Conservation (phyloP, 768 basidiomycete species). For the Trametes cingulata region DNA sequence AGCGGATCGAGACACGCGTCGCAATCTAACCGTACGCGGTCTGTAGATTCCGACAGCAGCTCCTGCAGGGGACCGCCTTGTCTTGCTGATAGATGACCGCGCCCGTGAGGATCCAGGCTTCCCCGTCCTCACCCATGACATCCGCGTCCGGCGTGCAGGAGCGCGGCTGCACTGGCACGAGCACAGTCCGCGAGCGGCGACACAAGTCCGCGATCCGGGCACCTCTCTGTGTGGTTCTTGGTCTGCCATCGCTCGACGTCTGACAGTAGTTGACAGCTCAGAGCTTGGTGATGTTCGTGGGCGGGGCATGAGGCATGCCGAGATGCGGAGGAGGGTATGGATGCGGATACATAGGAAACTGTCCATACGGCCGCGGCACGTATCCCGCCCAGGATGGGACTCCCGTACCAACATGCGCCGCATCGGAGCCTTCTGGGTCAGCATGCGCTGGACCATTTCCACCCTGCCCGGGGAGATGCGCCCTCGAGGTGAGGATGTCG, state of each 20-base stretch:
- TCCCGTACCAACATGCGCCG: neutral
- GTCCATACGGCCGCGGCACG: constrained; percentile 16
- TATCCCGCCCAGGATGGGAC: constrained; percentile 17
- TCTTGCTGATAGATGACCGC: constrained; percentile 6
- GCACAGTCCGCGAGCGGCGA: too few relatives aligned
- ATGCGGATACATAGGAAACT: neutral
- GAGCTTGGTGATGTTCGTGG: constrained; percentile 20
- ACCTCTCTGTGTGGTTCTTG: neutral
- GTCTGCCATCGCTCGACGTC: neutral
- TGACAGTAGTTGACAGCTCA: constrained; percentile 4
- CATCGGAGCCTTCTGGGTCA: neutral
- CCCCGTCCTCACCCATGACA: neutral
- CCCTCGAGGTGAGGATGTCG: constrained; percentile 22
- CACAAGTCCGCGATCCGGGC: neutral
- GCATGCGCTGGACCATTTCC: neutral
- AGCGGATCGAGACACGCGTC: neutral
- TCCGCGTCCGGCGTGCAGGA: neutral
- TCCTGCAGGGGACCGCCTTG: too few relatives aligned
- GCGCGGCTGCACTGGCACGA: too few relatives aligned
- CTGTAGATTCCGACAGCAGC: too few relatives aligned
- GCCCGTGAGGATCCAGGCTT: neutral
- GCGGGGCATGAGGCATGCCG: constrained; percentile 9
- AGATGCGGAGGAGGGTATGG: constrained; percentile 4
- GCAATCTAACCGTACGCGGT: constrained; percentile 5
- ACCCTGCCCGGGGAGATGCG: constrained; percentile 1